Percentiles rank a stretch among this genome's conserved stretches.
Evolutionary conservation across 2,329 filamentous ascomycete genomes (phyloP).

Genomic region (Calycina herbarum): DNA sequence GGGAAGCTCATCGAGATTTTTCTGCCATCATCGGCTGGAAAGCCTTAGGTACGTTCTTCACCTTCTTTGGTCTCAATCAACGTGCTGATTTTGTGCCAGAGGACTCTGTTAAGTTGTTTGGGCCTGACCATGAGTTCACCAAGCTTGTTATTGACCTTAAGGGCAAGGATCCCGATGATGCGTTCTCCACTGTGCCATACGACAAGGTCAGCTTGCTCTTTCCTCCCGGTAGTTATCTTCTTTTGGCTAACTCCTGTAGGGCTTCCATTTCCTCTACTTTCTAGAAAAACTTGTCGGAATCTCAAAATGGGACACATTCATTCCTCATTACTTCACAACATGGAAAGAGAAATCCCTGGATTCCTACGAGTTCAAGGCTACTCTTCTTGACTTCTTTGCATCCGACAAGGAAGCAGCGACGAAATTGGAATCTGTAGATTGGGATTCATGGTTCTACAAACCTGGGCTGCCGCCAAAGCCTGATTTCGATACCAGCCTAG

Average conservation of each 20-base stretch:
- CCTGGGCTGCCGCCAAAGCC: constrained; percentile 89
- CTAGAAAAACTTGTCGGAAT: constrained; percentile 84
- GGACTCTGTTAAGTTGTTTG: constrained; percentile 77
- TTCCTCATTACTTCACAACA: constrained; percentile 87
- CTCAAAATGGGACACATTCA: constrained; percentile 90
- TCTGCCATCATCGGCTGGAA: constrained; percentile 97
- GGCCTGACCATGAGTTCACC: constrained; percentile 86
- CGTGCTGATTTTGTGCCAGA: constrained; percentile 42
- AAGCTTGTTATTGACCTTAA: constrained; percentile 86
- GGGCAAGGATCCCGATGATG: constrained; percentile 91
- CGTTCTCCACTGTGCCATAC: constrained; percentile 89
- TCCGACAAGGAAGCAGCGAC: constrained; percentile 60
- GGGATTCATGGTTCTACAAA: constrained; percentile 87
- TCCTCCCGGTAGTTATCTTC: background rate
- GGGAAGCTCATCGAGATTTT: constrained; percentile 85
- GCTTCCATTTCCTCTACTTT: constrained; percentile 90
- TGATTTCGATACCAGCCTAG: constrained; percentile 83
- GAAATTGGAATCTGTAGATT: constrained; percentile 75
- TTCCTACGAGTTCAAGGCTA: constrained; percentile 90
- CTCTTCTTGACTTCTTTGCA: constrained; percentile 81
- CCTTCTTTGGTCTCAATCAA: background rate
- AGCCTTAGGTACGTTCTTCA: constrained; percentile 44
- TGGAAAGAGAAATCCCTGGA: constrained; percentile 87
- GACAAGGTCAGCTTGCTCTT: constrained; percentile 59
- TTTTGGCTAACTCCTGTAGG: constrained; percentile 40